Base-by-base conservation (phyloP, 345 rosid species). In the Atalantia buxifolia region DNA sequence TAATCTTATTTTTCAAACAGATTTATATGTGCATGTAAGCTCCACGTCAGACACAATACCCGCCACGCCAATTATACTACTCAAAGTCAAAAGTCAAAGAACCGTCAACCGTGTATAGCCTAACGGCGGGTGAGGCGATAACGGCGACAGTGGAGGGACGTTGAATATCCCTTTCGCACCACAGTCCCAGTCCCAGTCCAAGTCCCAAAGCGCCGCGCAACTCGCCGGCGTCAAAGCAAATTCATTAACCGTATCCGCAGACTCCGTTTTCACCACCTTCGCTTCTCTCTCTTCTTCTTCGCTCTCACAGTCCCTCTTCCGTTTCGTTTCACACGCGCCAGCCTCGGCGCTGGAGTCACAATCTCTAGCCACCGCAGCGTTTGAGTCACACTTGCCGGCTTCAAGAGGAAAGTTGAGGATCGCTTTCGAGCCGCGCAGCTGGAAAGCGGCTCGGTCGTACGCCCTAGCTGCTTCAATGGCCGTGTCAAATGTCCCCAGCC, bases 401-500 rank as follows among this genome's bases (percentile, higher is more conserved):
- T 93, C 97, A 1, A 92, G 88, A 10, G 98, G 98, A 81, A 95
- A 95, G 81, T 95, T 95, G 45, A 95, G 79, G 36, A 95, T 91
- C 9, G 98, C 98, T 77, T 91, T 95, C 1, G 97, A 86, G 6
- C 97, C 94, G 2, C 98, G 90, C 60, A 95, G 89, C 79, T 76
- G 79, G 86, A 92, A 95, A 59, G 97, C 95, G 0, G 98, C 97
- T 72, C 83, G 71, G 79, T 95, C 98, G 81, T 95, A 95, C 65
- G 98, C 98, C 79, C 83, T 88, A 7, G 97, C 98, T 24, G 98
- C 98, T 80, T 91, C 91, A 21, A 91, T 75, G 14, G 91, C 91
- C 1, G 92, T 86, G 28, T 92, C 88, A 69, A 87, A 95, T 21
- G 98, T 95, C 79, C 98, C 98, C 0, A 95, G 90, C 98, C 98